phyloP scores from a whole-genome alignment of 176 grass and related monocot genomes.

The Lolium rigidum region DNA sequence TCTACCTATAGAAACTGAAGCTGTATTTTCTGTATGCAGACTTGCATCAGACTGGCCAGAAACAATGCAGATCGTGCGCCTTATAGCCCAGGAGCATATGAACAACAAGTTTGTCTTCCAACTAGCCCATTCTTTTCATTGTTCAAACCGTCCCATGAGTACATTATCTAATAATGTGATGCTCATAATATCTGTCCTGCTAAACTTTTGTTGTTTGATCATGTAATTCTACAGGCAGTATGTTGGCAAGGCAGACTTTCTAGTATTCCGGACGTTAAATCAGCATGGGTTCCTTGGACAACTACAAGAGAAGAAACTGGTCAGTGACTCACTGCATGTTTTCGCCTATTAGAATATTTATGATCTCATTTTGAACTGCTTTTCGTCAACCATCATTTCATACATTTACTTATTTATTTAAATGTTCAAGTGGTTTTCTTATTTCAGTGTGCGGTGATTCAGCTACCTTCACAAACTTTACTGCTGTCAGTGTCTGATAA shows the following conservation, averaged over 20 bases:
- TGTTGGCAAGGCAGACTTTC: constrained; percentile 90
- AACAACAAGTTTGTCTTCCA: constrained; percentile 77
- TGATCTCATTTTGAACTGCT: constrained; percentile 23
- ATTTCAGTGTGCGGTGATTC: constrained; percentile 96
- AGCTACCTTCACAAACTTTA: constrained; percentile 93
- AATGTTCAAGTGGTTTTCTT: constrained; percentile 23
- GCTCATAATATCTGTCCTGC: constrained; percentile 36
- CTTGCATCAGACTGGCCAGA: constrained; percentile 91
- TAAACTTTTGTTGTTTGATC: constrained; percentile 27
- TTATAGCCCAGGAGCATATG: constrained; percentile 98
- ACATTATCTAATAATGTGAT: constrained; percentile 29
- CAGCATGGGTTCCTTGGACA: constrained; percentile 96
- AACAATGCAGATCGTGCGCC: constrained; percentile 98
- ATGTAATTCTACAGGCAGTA: constrained; percentile 74
- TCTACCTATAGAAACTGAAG: constrained; percentile 34
- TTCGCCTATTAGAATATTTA: constrained; percentile 17
- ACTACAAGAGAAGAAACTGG: constrained; percentile 98
- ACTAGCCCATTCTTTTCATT: constrained; percentile 31
- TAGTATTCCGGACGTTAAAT: constrained; percentile 94
- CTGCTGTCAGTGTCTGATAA: constrained; percentile 94
- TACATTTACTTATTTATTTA: constrained; percentile 35
- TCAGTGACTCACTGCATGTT: constrained; percentile 55
- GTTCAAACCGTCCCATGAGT: constrained; percentile 21
- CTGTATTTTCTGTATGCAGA: constrained; percentile 54
- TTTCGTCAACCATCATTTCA: constrained; percentile 6